A percentile compares a stretch with the other conserved stretches of the same genome.
phyloP scores from a whole-genome alignment of 139 green algal species.

The Tetradesmus obliquus region DNA sequence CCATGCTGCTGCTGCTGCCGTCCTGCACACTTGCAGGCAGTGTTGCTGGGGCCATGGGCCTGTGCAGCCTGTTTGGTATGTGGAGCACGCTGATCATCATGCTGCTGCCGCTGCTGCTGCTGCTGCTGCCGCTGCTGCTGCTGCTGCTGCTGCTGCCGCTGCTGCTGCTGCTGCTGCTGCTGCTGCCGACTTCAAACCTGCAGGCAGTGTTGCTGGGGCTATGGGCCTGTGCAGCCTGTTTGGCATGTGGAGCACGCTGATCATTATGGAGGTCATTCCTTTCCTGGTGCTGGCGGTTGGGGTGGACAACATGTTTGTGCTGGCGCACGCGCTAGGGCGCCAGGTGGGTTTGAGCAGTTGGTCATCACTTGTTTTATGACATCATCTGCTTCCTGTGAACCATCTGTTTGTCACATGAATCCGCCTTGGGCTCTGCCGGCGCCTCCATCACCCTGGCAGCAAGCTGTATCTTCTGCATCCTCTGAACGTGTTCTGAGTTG shows the following conservation, averaged over 20 bases:
- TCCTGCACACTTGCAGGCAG: constrained; percentile 78
- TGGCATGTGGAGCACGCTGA: constrained; percentile 71
- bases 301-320: constrained; percentile 97
- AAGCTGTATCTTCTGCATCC: too few relatives aligned
- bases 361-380: too few relatives aligned
- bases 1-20: constrained; percentile 39
- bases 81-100: constrained; percentile 77
- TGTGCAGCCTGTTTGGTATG: constrained; percentile 23
- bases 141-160: constrained; percentile 69
- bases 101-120: constrained; percentile 40
- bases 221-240: constrained; percentile 60
- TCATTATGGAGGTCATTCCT: constrained; percentile 92
- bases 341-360: constrained; percentile 55
- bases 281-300: constrained; percentile 94
- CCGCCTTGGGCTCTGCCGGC: constrained; percentile 78
- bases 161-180: constrained; percentile 59
- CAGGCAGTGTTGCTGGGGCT: constrained; percentile 73
- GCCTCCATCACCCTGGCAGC: constrained; percentile 91
- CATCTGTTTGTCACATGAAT: too few relatives aligned
- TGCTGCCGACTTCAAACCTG: constrained; percentile 82
- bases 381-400: too few relatives aligned
- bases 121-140: constrained; percentile 53
- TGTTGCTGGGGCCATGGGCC: constrained; percentile 74
- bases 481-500: too few relatives aligned
- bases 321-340: constrained; percentile 81